Conservation (phyloP, 140 eudicot genomes). For the Anethum foeniculum region DNA sequence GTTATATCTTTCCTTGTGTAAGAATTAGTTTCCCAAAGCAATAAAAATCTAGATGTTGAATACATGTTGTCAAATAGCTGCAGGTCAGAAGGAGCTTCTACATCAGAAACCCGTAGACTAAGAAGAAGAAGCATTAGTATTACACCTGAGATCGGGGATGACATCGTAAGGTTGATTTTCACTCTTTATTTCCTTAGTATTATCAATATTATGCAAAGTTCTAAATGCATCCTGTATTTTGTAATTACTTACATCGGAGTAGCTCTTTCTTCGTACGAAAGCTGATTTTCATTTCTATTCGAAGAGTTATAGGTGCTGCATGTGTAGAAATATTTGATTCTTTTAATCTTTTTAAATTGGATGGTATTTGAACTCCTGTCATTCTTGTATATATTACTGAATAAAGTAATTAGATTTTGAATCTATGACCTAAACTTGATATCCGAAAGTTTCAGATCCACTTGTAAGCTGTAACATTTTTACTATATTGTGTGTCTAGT, state of each 20-base stretch:
- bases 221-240: slow-evolving; percentile 7
- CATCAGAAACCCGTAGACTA: slow-evolving; percentile 65
- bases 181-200: neutral
- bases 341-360: neutral
- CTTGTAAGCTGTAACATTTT: neutral
- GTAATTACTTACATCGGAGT: neutral
- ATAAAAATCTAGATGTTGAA: slow-evolving; percentile 18
- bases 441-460: neutral
- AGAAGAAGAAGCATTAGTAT: slow-evolving; percentile 93
- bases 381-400: neutral
- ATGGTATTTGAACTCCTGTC: neutral
- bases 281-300: neutral
- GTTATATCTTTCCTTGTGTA: neutral
- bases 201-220: neutral
- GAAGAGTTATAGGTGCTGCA: neutral
- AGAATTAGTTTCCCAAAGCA: neutral
- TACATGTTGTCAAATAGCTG: neutral
- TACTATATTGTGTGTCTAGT: neutral
- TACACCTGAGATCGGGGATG: slow-evolving; percentile 97
- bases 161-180: slow-evolving; percentile 74
- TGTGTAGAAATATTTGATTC: neutral
- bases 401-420: neutral
- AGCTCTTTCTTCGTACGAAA: neutral
- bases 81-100: slow-evolving; percentile 53
- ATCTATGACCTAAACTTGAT: neutral